Conservation (phyloP, 306 rosid genomes). For the Adenanthera pavonina region DNA sequence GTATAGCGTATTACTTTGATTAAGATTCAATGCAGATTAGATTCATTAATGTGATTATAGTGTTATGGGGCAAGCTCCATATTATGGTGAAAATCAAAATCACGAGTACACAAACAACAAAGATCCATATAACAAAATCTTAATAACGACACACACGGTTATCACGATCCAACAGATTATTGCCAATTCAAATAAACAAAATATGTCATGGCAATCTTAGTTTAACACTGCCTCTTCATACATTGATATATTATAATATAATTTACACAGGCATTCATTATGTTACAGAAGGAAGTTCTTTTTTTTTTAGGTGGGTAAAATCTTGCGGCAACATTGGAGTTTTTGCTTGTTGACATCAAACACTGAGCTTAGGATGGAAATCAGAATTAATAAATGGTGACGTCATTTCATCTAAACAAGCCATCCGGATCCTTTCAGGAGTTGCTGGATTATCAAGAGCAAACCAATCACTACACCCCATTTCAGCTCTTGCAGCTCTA, state of each 20-base stretch:
- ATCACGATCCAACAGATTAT: too few species aligned
- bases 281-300: too few species aligned
- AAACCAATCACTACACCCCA: slow-evolving; percentile 73
- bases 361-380: slow-evolving; percentile 79
- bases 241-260: too few species aligned
- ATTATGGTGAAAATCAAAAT: too few species aligned
- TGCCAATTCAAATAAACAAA: neutral
- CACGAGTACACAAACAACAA: too few species aligned
- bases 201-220: neutral
- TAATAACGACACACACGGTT: too few species aligned
- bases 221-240: neutral
- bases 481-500: slow-evolving; percentile 75
- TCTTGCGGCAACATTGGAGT: neutral
- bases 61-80: too few species aligned
- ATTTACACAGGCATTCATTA: neutral
- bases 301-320: neutral
- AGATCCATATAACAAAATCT: too few species aligned
- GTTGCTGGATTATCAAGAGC: slow-evolving; percentile 97
- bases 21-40: too few species aligned
- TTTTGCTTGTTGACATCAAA: slow-evolving; percentile 42
- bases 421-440: slow-evolving; percentile 92
- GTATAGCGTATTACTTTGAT: too few species aligned
- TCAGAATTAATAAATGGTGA: slow-evolving; percentile 49
- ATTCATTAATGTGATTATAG: too few species aligned
- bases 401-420: slow-evolving; percentile 78